phyloP scores from a whole-genome alignment of 2,329 filamentous ascomycete species.

The Colletotrichum sojae region DNA sequence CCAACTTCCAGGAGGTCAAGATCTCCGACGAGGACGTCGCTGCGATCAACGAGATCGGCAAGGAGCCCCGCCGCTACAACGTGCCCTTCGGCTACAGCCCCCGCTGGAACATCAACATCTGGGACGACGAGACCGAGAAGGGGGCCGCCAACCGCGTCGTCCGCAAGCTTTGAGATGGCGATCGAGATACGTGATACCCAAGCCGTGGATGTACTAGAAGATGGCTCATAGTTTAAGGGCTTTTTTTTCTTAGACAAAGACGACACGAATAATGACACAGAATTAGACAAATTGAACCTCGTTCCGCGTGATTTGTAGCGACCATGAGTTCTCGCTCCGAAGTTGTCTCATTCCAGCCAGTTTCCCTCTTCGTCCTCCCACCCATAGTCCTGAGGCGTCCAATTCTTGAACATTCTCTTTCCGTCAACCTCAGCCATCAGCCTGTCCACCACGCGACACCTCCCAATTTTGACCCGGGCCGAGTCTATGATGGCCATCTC shows the following conservation, averaged over 20 bases:
- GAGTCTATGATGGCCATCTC: slow-evolving; percentile 44
- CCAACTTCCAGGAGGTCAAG: slow-evolving; percentile 79
- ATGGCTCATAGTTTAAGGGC: background rate
- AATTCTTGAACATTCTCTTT: slow-evolving; percentile 41
- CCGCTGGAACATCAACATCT: slow-evolving; percentile 70
- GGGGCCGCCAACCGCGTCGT: slow-evolving; percentile 63
- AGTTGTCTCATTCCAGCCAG: slow-evolving; percentile 36
- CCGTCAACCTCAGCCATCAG: slow-evolving; percentile 40
- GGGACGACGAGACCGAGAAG: slow-evolving; percentile 67
- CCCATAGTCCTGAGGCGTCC: slow-evolving; percentile 44
- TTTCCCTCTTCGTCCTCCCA: slow-evolving; percentile 48
- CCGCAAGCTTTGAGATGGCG: slow-evolving; percentile 44
- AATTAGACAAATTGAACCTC: background rate
- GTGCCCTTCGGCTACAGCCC: slow-evolving; percentile 59
- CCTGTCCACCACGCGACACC: slow-evolving; percentile 32
- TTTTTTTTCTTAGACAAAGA: slow-evolving; percentile 1
- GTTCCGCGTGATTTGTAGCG: background rate
- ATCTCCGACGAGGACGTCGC: slow-evolving; percentile 71
- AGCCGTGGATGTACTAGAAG: background rate
- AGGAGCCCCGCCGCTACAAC: slow-evolving; percentile 62
- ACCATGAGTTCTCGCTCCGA: background rate
- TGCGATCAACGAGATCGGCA: slow-evolving; percentile 73
- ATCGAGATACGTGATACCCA: slow-evolving; percentile 30
- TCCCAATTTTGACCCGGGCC: slow-evolving; percentile 42
- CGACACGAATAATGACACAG: slow-evolving; percentile 33